A percentile compares a stretch with the other conserved stretches of the same genome.
phyloP scores from a whole-genome alignment of 75 land plant genomes.

The Picea sitchensis region DNA sequence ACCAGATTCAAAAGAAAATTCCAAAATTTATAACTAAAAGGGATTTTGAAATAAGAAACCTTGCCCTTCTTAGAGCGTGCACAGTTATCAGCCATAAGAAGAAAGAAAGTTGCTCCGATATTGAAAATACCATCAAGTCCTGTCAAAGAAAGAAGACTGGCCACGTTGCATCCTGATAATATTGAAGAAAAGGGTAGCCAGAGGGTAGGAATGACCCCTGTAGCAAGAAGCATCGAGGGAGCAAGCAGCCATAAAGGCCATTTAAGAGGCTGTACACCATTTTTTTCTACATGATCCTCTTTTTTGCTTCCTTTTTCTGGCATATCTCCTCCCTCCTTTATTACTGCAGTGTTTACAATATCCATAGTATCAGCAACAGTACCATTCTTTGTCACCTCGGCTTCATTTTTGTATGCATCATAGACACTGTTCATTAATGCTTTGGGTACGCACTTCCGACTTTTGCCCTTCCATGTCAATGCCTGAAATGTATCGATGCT shows the following conservation, averaged over 20 bases:
- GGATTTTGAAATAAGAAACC: constrained; percentile 17
- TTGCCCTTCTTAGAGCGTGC: constrained; percentile 24
- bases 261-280: constrained; percentile 31
- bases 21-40: constrained; percentile 56
- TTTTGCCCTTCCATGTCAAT: constrained; percentile 3
- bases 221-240: constrained; percentile 50
- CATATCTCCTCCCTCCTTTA: not conserved
- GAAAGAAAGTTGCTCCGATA: constrained; percentile 68
- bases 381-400: not conserved
- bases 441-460: not conserved
- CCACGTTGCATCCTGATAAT: constrained; percentile 51
- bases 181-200: constrained; percentile 63
- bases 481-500: not conserved
- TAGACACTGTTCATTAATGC: not conserved
- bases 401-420: constrained; percentile 4
- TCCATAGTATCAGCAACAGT: not conserved
- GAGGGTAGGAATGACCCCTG: constrained; percentile 63
- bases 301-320: not conserved
- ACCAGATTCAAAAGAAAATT: constrained; percentile 36
- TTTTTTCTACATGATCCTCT: not conserved
- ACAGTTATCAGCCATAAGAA: constrained; percentile 67
- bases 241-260: constrained; percentile 81
- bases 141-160: constrained; percentile 56
- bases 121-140: constrained; percentile 76
- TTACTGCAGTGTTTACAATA: not conserved